phyloP scores from a whole-genome alignment of 306 rosid species.

The Cucurbita pepo region DNA sequence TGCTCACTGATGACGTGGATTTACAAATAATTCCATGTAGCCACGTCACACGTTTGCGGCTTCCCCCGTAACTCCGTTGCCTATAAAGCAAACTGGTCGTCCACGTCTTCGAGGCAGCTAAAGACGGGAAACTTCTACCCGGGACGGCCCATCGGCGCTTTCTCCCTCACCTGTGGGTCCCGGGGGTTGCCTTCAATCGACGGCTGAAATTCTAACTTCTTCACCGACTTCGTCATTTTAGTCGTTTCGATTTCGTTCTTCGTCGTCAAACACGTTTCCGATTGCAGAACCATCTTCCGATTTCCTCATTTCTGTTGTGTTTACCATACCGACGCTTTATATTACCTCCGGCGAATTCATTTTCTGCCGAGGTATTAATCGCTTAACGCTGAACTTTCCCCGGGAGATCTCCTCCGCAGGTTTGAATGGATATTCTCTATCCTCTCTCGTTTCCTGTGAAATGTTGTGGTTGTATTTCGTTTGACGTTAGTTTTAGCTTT shows the following conservation, averaged over 20 bases:
- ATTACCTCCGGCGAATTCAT: background rate
- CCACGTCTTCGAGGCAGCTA: background rate
- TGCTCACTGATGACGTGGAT: background rate
- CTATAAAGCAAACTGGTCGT: background rate
- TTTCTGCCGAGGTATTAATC: background rate
- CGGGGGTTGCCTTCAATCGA: background rate
- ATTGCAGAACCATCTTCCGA: background rate
- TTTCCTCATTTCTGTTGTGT: background rate
- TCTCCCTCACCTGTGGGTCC: background rate
- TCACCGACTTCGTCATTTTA: conserved; percentile 3
- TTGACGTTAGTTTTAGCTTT: background rate
- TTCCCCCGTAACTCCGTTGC: background rate
- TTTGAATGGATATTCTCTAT: background rate
- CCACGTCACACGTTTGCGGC: conserved; percentile 1
- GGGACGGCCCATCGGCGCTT: background rate
- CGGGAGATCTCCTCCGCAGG: background rate
- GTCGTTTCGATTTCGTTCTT: background rate
- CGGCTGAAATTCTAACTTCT: background rate
- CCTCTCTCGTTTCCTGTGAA: background rate
- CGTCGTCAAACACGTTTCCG: background rate
- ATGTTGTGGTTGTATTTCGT: background rate
- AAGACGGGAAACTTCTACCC: background rate
- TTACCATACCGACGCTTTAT: background rate
- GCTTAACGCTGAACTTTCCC: background rate
- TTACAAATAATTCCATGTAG: background rate